Conservation (phyloP, 257 asterid species). For the Prunella vulgaris region DNA sequence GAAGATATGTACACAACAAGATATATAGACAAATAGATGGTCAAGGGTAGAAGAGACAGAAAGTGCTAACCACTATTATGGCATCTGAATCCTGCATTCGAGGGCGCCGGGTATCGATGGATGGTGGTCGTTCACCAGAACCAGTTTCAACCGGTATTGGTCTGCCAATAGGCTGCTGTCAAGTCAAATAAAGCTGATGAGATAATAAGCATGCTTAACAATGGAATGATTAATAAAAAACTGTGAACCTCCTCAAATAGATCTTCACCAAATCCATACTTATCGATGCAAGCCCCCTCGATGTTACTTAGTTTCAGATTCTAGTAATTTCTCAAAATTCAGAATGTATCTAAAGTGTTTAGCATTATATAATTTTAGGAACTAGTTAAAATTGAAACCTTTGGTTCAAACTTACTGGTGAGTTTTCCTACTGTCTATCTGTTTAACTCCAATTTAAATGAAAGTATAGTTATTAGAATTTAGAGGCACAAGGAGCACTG, state of each 20-base stretch:
- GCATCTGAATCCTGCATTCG: slow-evolving; percentile 80
- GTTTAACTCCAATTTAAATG: not conserved
- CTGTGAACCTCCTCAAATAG: not conserved
- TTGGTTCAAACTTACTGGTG: not conserved
- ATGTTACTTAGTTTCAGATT: not conserved
- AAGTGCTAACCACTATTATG: slow-evolving; percentile 61
- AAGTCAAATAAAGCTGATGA: slow-evolving; percentile 27
- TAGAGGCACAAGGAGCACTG: not conserved
- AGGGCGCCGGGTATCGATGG: slow-evolving; percentile 83
- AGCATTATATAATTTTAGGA: not conserved
- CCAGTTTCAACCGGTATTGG: slow-evolving; percentile 96
- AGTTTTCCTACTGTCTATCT: not conserved
- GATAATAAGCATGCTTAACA: slow-evolving; percentile 1
- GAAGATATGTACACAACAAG: not conserved
- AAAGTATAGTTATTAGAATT: not conserved
- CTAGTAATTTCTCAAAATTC: not conserved
- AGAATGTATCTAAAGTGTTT: not conserved
- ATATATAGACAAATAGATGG: not conserved
- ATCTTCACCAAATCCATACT: not conserved
- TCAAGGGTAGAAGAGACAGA: slow-evolving; percentile 13
- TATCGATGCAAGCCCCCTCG: not conserved
- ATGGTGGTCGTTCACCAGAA: slow-evolving; percentile 81
- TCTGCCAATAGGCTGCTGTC: slow-evolving; percentile 75
- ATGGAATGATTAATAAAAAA: not conserved
- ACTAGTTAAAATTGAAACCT: not conserved